Base-by-base conservation (phyloP, 345 rosid species). In the Barbarea vulgaris region DNA sequence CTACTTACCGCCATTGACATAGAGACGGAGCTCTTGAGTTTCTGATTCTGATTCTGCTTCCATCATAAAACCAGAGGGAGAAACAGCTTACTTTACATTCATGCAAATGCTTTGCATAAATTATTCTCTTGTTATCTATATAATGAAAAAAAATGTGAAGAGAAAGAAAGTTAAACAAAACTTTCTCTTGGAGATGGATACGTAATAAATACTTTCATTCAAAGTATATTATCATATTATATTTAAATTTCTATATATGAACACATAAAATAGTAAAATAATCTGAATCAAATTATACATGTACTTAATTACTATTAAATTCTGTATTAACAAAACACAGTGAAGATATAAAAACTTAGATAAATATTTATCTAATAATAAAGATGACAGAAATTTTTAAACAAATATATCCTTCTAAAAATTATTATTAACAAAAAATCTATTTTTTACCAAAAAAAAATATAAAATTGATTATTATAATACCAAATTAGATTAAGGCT, bases 21-120 rank as follows among this genome's bases (percentile, higher is more conserved):
- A 61, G 30, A 75, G 65, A 51, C 53, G 72, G 53, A 75, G 68
- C 21, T 75, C 79, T 75, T 58, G 79, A 65, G 66, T 74, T 65
- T 74, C 68, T 67, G 74, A 37, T 67, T 24, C 25, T n/a, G n/a
- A n/a, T n/a, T 75, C 74, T 75, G 15, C 41, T 67, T 67, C 63
- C 79, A 75, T 75, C 28, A 2, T 19, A 67, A 31, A 36, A 67
- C 25, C 19, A 17, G 57, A 57, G 51, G 42, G 33, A 67, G 53
- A 67, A 34, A 56, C 24, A 48, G 33, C 28, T 27, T 24, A n/a
- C 39, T 37, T 53, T 39, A 13, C 7, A 46, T 17, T 13, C 9
- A 25, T 14, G 59, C 59, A 6, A 48, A 48, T 48, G 53, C 14
- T 12, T 54, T 25, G 31, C 58, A 25, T 13, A 53, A 24, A 24